Evolutionary conservation across 2,329 filamentous ascomycete species (phyloP).

Genomic region (Botrytis byssoidea): DNA sequence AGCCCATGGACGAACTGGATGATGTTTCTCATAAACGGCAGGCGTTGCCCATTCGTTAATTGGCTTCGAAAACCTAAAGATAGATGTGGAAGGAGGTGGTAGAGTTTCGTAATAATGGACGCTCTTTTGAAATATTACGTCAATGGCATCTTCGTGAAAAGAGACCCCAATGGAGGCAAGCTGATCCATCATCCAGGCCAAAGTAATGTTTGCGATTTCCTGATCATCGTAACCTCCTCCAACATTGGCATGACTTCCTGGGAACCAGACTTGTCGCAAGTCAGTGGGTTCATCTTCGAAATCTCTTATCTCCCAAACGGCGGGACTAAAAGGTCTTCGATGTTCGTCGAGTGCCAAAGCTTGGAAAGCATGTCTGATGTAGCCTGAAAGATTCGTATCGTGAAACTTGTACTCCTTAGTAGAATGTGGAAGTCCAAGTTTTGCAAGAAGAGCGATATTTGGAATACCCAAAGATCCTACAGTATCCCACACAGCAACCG

Average conservation of each 20-base stretch:
- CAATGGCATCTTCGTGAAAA: conserved; percentile 41
- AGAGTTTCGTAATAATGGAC: conserved; percentile 35
- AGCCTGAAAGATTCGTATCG: conserved; percentile 45
- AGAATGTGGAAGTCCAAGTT: conserved; percentile 40
- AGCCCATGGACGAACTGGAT: conserved; percentile 43
- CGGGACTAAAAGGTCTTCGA: conserved; percentile 42
- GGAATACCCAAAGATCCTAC: conserved; percentile 42
- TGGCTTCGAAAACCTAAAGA: conserved; percentile 26
- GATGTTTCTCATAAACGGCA: conserved; percentile 48
- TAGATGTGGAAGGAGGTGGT: conserved; percentile 23
- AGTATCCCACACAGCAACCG: conserved; percentile 52
- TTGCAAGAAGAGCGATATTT: conserved; percentile 42
- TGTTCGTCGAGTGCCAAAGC: conserved; percentile 51
- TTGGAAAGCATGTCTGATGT: conserved; percentile 50
- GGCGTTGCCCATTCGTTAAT: conserved; percentile 46
- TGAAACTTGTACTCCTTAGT: conserved; percentile 43
- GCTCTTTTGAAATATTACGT: conserved; percentile 36
- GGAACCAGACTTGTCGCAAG: conserved; percentile 46
- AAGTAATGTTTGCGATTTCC: conserved; percentile 47
- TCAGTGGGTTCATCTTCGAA: conserved; percentile 30
- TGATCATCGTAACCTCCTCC: conserved; percentile 50
- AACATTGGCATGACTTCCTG: conserved; percentile 49
- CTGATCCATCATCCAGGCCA: conserved; percentile 52
- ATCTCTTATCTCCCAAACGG: conserved; percentile 42
- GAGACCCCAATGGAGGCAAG: conserved; percentile 40